Percentiles rank a stretch among this genome's conserved stretches.
Conservation (phyloP, 768 basidiomycete species). For the Suillus variegatus region DNA sequence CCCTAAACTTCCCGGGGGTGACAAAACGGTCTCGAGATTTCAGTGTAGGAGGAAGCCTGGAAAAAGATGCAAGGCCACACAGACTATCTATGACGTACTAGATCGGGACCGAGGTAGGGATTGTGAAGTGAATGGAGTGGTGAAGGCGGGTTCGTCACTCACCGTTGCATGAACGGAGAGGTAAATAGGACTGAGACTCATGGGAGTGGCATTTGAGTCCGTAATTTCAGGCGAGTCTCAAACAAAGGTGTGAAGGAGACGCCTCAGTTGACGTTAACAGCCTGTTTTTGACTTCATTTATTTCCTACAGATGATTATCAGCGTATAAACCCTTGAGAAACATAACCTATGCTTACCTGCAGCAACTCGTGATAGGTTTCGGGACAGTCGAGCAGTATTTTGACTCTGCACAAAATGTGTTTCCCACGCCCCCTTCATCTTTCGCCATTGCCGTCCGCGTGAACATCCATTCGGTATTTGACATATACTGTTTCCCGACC, state of each 20-base stretch:
- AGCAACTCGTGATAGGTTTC: conserved; percentile 76
- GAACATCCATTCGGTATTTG: neutral
- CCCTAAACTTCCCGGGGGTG: too few species aligned
- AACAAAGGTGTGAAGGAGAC: neutral
- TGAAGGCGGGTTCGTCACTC: neutral
- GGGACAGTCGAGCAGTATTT: conserved; percentile 53
- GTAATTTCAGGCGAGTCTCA: neutral
- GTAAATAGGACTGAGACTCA: neutral
- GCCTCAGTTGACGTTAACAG: conserved; percentile 58
- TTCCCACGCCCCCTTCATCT: neutral
- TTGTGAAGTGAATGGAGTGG: neutral
- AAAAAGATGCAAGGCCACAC: neutral
- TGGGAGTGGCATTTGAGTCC: too few species aligned
- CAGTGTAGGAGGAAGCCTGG: too few species aligned
- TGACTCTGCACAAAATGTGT: neutral
- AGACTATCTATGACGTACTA: neutral
- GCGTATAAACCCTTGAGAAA: neutral
- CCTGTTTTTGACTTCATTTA: conserved; percentile 55
- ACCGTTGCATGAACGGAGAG: neutral
- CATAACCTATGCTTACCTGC: conserved; percentile 41
- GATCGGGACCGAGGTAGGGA: neutral
- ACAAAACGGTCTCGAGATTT: too few species aligned
- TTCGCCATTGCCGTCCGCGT: neutral
- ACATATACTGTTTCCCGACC: neutral
- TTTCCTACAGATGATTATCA: conserved; percentile 45